These are phyloP conservation scores for Cicer cuneatum DNA, from an alignment of 306 rosid genomes.

Conservation along the genomic window DNA sequence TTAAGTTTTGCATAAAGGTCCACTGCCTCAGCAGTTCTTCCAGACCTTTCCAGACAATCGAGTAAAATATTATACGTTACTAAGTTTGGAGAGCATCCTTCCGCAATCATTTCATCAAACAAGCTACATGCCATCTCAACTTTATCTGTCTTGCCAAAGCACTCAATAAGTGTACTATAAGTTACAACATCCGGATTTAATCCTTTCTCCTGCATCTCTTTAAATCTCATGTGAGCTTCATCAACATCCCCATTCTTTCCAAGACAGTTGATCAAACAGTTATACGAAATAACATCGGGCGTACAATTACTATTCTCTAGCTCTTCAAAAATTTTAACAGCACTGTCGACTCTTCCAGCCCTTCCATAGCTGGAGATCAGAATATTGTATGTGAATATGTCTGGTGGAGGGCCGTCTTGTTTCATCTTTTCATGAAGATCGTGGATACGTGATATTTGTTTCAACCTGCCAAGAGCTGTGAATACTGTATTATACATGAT, in stretches of 20 bases:
- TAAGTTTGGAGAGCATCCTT: slow-evolving; percentile 83
- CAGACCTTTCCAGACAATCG: slow-evolving; percentile 89
- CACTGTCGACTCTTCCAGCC: slow-evolving; percentile 73
- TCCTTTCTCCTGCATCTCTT: slow-evolving; percentile 94
- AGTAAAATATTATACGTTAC: slow-evolving; percentile 88
- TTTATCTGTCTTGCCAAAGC: slow-evolving; percentile 91
- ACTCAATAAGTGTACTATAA: slow-evolving; percentile 93
- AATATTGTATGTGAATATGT: slow-evolving; percentile 86
- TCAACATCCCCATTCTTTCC: slow-evolving; percentile 95
- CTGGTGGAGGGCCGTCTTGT: slow-evolving; percentile 72
- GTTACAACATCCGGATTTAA: slow-evolving; percentile 85
- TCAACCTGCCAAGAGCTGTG: slow-evolving; percentile 73
- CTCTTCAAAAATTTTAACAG: slow-evolving; percentile 74
- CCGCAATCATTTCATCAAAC: slow-evolving; percentile 79
- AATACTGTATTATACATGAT: slow-evolving; percentile 86
- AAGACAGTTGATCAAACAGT: slow-evolving; percentile 88
- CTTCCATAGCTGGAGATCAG: slow-evolving; percentile 85
- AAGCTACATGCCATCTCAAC: slow-evolving; percentile 87
- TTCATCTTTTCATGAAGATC: slow-evolving; percentile 89
- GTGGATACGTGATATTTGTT: slow-evolving; percentile 69
- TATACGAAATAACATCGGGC: slow-evolving; percentile 83
- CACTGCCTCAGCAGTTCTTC: slow-evolving; percentile 90
- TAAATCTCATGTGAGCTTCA: slow-evolving; percentile 95
- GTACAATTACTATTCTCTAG: slow-evolving; percentile 71
- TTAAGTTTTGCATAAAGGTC: slow-evolving; percentile 86